Evolutionary conservation across 352 stramenopile species (phyloP).

Genomic region (Phytopythium montanum): DNA sequence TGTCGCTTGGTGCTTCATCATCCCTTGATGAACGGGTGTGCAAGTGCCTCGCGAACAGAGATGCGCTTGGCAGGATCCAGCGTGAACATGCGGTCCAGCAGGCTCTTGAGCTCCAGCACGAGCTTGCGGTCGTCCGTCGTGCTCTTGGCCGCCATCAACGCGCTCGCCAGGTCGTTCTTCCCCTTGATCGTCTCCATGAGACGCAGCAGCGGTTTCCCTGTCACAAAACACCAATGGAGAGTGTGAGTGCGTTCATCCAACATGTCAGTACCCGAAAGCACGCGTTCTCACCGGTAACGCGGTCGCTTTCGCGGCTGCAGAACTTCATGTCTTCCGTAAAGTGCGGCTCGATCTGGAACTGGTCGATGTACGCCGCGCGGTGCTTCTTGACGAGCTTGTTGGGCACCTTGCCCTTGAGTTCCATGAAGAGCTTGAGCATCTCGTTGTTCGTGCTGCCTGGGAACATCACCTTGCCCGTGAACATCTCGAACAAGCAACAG

Average conservation of each 20-base stretch:
- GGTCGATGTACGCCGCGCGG: slow-evolving; percentile 68
- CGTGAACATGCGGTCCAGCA: slow-evolving; percentile 83
- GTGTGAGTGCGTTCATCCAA: background rate
- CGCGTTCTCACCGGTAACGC: slow-evolving; percentile 59
- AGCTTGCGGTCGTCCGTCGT: slow-evolving; percentile 61
- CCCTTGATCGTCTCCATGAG: slow-evolving; percentile 63
- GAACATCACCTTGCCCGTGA: slow-evolving; percentile 97
- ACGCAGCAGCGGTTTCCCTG: slow-evolving; percentile 72
- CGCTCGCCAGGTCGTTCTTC: slow-evolving; percentile 52
- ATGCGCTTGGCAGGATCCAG: slow-evolving; percentile 82
- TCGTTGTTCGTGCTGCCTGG: slow-evolving; percentile 97
- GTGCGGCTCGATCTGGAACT: slow-evolving; percentile 83
- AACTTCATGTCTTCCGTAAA: slow-evolving; percentile 88
- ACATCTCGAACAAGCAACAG: slow-evolving; percentile 97
- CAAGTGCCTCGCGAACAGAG: slow-evolving; percentile 66
- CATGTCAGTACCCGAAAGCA: background rate
- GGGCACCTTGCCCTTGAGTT: slow-evolving; percentile 89
- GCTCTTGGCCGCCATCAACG: slow-evolving; percentile 57
- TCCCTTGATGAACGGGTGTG: slow-evolving; percentile 76
- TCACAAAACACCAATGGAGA: background rate
- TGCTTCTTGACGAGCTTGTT: slow-evolving; percentile 87
- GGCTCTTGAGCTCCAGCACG: slow-evolving; percentile 56
- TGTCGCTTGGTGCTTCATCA: slow-evolving; percentile 8
- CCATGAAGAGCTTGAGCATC: slow-evolving; percentile 97
- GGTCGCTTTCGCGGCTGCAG: slow-evolving; percentile 76